phyloP scores from a whole-genome alignment of 805 yeast genomes.

The Ogataea paraovalis region DNA sequence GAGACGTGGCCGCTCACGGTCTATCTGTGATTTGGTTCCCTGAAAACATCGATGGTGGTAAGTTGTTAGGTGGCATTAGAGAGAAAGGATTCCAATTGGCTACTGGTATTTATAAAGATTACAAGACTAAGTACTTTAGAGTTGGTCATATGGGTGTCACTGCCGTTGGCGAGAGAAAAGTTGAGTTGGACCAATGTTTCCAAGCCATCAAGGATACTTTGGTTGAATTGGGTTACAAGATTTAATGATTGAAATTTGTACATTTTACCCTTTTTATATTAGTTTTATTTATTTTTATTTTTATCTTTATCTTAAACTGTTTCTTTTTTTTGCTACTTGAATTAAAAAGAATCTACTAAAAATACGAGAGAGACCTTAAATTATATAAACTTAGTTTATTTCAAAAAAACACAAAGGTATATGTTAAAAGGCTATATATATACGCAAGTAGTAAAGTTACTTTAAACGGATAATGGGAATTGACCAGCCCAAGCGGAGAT shows the following conservation, averaged over 20 bases:
- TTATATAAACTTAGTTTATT: background rate
- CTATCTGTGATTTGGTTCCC: constrained; percentile 83
- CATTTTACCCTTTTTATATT: background rate
- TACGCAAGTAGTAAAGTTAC: constrained; percentile 22
- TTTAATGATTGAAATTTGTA: constrained; percentile 33
- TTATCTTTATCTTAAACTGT: background rate
- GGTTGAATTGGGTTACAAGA: constrained; percentile 28
- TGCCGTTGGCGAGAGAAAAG: constrained; percentile 50
- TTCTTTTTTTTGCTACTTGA: background rate
- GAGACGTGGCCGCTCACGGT: constrained; percentile 76
- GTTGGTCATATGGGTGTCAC: constrained; percentile 96
- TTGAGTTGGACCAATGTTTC: constrained; percentile 50
- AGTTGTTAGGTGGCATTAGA: constrained; percentile 54
- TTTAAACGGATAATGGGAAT: constrained; percentile 63
- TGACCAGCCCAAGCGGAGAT: constrained; percentile 88
- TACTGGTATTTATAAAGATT: constrained; percentile 83
- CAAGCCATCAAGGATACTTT: constrained; percentile 43
- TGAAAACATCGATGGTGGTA: constrained; percentile 65
- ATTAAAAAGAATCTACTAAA: no score
- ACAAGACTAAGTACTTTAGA: constrained; percentile 80
- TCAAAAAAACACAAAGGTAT: background rate
- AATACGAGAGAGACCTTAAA: background rate
- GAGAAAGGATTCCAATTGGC: constrained; percentile 73
- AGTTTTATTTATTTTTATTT: background rate
- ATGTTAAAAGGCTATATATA: no score